These are phyloP conservation scores for Phytopythium aichiense DNA, from an alignment of 352 stramenopile species.

Conservation along the genomic window DNA sequence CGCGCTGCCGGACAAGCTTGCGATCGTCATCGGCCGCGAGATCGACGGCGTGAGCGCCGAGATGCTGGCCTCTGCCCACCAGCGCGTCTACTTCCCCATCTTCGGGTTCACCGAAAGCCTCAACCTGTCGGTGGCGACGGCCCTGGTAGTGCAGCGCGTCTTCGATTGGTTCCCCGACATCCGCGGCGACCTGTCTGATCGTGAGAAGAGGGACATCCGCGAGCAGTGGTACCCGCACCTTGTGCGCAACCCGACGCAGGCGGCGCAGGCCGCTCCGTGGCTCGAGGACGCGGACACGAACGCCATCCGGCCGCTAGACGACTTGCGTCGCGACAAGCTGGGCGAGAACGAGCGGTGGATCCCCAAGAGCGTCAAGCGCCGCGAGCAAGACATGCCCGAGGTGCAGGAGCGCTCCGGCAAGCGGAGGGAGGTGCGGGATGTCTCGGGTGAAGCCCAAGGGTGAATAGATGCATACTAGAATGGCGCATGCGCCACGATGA, in stretches of 20 bases:
- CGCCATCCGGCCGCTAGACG: constrained; percentile 41
- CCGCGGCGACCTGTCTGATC: constrained; percentile 45
- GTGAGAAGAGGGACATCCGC: constrained; percentile 48
- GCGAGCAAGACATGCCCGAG: constrained; percentile 55
- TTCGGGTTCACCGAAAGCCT: constrained; percentile 93
- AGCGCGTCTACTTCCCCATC: constrained; percentile 91
- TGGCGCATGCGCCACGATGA: neutral
- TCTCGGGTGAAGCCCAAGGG: neutral
- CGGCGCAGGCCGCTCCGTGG: constrained; percentile 47
- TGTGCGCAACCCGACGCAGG: constrained; percentile 64
- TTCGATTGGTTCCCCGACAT: constrained; percentile 70
- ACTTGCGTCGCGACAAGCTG: constrained; percentile 59
- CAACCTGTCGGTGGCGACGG: constrained; percentile 92
- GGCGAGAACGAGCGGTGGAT: constrained; percentile 47
- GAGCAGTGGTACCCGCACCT: constrained; percentile 58
- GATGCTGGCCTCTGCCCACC: constrained; percentile 84
- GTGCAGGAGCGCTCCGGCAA: constrained; percentile 52
- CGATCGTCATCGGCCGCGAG: constrained; percentile 93
- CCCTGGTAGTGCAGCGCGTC: constrained; percentile 88
- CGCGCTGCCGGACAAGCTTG: constrained; percentile 81
- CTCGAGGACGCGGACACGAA: constrained; percentile 15
- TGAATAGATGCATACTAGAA: neutral
- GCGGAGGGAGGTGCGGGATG: constrained; percentile 14
- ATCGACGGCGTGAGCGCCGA: constrained; percentile 87
- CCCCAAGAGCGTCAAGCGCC: constrained; percentile 56